Conservation (phyloP, 2,329 filamentous ascomycete genomes). For the Balansia obtecta region DNA sequence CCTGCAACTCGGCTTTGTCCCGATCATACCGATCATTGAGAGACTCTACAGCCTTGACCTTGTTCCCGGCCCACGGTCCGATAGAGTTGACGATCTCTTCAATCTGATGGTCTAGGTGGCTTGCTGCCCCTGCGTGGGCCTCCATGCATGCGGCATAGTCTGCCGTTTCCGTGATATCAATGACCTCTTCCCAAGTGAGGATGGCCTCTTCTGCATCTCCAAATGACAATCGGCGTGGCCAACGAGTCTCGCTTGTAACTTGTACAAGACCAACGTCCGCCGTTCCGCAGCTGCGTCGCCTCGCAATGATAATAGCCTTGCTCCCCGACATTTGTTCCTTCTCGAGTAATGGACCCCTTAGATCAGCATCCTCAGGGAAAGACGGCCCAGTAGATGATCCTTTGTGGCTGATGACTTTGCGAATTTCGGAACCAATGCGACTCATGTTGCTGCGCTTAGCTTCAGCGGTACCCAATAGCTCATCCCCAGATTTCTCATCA, state of each 20-base stretch:
- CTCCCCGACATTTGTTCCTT: conserved; percentile 32
- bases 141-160: conserved; percentile 16
- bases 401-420: conserved; percentile 27
- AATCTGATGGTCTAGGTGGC: conserved; percentile 40
- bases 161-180: conserved; percentile 23
- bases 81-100: conserved; percentile 38
- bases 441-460: conserved; percentile 14
- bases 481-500: conserved; percentile 12
- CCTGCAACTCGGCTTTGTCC: conserved; percentile 53
- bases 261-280: conserved; percentile 18
- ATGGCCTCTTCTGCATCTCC: conserved; percentile 65
- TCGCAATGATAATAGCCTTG: conserved; percentile 39
- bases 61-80: conserved; percentile 47
- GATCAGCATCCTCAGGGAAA: conserved; percentile 44
- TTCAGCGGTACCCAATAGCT: conserved; percentile 12
- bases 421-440: conserved; percentile 27
- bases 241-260: conserved; percentile 43
- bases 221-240: conserved; percentile 64
- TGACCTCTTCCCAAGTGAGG: conserved; percentile 49
- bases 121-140: conserved; percentile 39
- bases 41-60: conserved; percentile 41
- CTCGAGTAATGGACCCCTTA: conserved; percentile 39
- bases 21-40: conserved; percentile 50
- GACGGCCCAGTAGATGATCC: conserved; percentile 47
- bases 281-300: conserved; percentile 46